A percentile compares a stretch with the other conserved stretches of the same genome.
phyloP scores from a whole-genome alignment of 768 basidiomycete genomes.

The Boletus vinaceobasis region DNA sequence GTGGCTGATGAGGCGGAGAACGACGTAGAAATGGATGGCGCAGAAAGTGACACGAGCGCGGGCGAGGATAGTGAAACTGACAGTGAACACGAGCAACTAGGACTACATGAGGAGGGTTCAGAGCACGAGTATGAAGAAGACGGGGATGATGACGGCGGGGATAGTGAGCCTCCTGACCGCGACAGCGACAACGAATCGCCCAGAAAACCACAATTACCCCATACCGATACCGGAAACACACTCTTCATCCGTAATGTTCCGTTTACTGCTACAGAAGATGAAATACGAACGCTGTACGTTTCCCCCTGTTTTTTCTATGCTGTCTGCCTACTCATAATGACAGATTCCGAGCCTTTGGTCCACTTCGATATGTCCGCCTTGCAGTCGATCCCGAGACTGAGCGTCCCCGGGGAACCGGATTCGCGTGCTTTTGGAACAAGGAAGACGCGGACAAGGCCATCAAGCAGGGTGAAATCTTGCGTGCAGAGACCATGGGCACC shows the following conservation, averaged over 20 bases:
- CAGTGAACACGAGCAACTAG: conserved; percentile 42
- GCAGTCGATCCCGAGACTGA: conserved; percentile 80
- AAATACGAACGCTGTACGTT: conserved; percentile 77
- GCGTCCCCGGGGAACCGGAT: conserved; percentile 91
- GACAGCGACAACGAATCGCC: conserved; percentile 38
- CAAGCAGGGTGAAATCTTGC: conserved; percentile 71
- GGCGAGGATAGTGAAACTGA: conserved; percentile 31
- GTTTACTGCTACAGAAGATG: conserved; percentile 90
- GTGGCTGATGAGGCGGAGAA: conserved; percentile 28
- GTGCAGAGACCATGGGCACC: conserved; percentile 57
- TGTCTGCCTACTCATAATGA: background rate
- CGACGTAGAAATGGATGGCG: conserved; percentile 33
- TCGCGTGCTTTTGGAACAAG: conserved; percentile 95
- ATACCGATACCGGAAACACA: conserved; percentile 85
- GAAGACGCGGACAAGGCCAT: conserved; percentile 86
- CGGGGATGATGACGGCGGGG: conserved; percentile 26
- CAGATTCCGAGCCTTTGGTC: conserved; percentile 86
- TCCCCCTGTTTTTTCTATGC: background rate
- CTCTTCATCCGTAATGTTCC: conserved; percentile 93
- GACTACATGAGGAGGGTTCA: conserved; percentile 38
- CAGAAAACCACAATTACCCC: conserved; percentile 67
- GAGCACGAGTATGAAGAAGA: conserved; percentile 30
- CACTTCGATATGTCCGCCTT: conserved; percentile 89
- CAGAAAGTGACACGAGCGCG: conserved; percentile 18
- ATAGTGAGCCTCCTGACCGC: conserved; percentile 12